These are phyloP conservation scores for Leptodontidium sp. DNA, from an alignment of 2,329 filamentous ascomycete species.

Conservation along the genomic window DNA sequence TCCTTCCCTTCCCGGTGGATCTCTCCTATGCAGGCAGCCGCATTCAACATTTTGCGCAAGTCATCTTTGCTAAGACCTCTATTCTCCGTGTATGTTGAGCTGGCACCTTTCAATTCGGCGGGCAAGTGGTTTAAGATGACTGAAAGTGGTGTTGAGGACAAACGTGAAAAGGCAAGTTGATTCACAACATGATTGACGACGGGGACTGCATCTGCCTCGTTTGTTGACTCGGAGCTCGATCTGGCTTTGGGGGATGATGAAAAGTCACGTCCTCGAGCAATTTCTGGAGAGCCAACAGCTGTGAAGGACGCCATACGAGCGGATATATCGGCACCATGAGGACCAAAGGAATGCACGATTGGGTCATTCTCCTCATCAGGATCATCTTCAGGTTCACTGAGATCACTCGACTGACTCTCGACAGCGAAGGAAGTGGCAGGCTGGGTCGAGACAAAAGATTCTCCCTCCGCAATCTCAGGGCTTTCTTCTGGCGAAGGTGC, in stretches of 20 bases:
- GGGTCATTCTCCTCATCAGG: constrained; percentile 95
- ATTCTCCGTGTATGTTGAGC: constrained; percentile 46
- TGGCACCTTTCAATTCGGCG: constrained; percentile 60
- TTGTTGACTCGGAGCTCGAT: constrained; percentile 44
- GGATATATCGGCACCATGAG: constrained; percentile 87
- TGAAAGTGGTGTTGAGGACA: constrained; percentile 90
- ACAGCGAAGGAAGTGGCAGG: constrained; percentile 40
- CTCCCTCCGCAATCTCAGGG: constrained; percentile 30
- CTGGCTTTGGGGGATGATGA: constrained; percentile 39
- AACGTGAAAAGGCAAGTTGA: constrained; percentile 91
- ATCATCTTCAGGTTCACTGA: constrained; percentile 67
- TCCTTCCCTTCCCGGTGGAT: constrained; percentile 94
- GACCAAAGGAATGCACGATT: constrained; percentile 89
- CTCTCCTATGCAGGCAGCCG: constrained; percentile 82
- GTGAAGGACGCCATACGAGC: constrained; percentile 81
- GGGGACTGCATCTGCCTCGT: constrained; percentile 51
- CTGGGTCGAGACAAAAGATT: constrained; percentile 41
- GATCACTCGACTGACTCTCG: constrained; percentile 57
- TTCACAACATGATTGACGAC: constrained; percentile 90
- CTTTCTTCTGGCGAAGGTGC: constrained; percentile 63
- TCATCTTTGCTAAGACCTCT: constrained; percentile 63
- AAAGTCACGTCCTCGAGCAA: constrained; percentile 42
- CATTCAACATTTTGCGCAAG: constrained; percentile 76
- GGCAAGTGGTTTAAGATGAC: constrained; percentile 90
- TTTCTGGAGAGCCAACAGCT: constrained; percentile 67